Evolutionary conservation across 2,329 filamentous ascomycete species (phyloP).

Genomic region (Fusarium duplospermum): DNA sequence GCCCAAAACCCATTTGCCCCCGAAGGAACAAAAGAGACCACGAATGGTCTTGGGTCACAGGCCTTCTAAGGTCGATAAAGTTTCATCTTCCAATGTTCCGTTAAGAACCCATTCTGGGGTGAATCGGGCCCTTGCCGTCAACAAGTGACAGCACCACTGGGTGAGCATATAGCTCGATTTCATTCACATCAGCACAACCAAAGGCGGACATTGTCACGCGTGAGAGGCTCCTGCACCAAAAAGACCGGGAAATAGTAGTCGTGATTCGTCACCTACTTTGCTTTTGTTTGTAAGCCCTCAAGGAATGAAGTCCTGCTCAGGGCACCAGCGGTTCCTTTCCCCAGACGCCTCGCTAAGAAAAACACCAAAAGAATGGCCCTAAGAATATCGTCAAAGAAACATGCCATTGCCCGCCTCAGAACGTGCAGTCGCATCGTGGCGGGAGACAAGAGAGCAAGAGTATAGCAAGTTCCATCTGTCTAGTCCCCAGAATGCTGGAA

Average conservation of each 20-base stretch:
- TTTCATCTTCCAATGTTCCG: slow-evolving; percentile 82
- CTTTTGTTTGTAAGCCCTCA: slow-evolving; percentile 25
- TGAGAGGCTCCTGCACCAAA: slow-evolving; percentile 10
- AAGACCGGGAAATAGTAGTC: slow-evolving; percentile 33
- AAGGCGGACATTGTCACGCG: slow-evolving; percentile 13
- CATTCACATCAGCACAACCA: slow-evolving; percentile 14
- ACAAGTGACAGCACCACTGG: slow-evolving; percentile 80
- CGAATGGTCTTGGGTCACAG: slow-evolving; percentile 43
- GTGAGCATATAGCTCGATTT: slow-evolving; percentile 30
- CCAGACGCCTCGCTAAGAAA: slow-evolving; percentile 53
- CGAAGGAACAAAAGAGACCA: slow-evolving; percentile 42
- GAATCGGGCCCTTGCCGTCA: slow-evolving; percentile 78
- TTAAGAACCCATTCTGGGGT: slow-evolving; percentile 79
- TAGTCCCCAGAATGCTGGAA: slow-evolving; percentile 75
- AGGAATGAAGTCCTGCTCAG: slow-evolving; percentile 22
- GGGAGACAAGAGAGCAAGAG: slow-evolving; percentile 17
- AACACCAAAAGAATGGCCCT: slow-evolving; percentile 30
- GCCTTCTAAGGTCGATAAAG: slow-evolving; percentile 54
- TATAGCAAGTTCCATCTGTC: slow-evolving; percentile 27
- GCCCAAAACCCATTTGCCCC: slow-evolving; percentile 51
- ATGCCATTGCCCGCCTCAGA: not conserved
- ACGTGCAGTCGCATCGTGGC: slow-evolving; percentile 13
- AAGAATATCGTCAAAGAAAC: slow-evolving; percentile 30
- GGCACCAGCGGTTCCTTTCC: slow-evolving; percentile 39
- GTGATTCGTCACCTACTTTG: slow-evolving; percentile 45